These are phyloP conservation scores for Anthoceros angustus DNA, from an alignment of 225 moss, liverwort and hornwort genomes.

Conservation along the genomic window DNA sequence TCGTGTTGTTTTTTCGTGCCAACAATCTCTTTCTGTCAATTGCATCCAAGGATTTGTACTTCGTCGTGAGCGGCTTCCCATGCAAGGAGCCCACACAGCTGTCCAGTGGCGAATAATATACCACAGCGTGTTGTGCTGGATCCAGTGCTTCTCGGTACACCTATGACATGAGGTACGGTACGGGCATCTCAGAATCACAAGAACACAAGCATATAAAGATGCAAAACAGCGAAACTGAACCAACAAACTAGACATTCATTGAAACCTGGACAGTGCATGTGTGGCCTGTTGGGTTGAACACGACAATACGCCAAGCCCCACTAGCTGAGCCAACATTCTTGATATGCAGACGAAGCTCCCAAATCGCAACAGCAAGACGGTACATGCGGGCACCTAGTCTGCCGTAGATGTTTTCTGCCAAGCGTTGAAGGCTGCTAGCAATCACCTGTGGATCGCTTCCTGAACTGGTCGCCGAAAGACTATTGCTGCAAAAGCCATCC, in stretches of 20 bases:
- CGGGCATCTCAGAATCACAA: neutral
- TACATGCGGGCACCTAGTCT: conserved; percentile 83
- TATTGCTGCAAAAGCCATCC: neutral
- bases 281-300: conserved; percentile 72
- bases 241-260: neutral
- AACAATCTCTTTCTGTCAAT: conserved; percentile 59
- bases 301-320: conserved; percentile 88
- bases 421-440: conserved; percentile 31
- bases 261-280: conserved; percentile 79
- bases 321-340: conserved; percentile 43
- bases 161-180: conserved; percentile 16
- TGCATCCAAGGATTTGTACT: conserved; percentile 60
- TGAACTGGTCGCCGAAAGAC: too few relatives aligned
- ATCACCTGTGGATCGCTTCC: conserved; percentile 29
- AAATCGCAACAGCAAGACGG: conserved; percentile 64
- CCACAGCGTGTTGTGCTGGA: conserved; percentile 31
- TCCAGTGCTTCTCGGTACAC: conserved; percentile 86
- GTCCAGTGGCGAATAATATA: conserved; percentile 51
- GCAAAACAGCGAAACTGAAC: neutral
- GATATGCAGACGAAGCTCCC: conserved; percentile 86
- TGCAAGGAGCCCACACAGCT: conserved; percentile 41
- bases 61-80: conserved; percentile 40
- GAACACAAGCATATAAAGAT: neutral
- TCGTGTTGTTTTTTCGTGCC: conserved; percentile 71
- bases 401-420: conserved; percentile 45